Conservation (phyloP, 495 filamentous ascomycete species). For the Penicillium steckii region DNA sequence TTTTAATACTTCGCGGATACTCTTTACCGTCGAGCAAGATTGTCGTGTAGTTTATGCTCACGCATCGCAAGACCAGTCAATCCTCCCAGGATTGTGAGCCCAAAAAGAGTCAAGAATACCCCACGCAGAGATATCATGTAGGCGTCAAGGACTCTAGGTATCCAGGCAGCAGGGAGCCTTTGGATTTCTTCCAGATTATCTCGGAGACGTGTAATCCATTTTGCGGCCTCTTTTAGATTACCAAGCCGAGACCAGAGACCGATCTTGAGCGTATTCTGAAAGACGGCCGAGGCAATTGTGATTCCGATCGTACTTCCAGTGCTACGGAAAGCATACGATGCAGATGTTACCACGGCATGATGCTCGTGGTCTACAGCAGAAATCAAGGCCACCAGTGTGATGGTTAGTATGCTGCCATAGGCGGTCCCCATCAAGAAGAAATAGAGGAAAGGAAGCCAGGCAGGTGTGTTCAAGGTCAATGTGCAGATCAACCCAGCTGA, state of each 20-base stretch:
- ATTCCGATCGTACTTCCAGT: constrained; percentile 84
- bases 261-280: constrained; percentile 65
- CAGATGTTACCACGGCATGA: constrained; percentile 83
- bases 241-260: constrained; percentile 70
- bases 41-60: constrained; percentile 77
- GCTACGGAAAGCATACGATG: constrained; percentile 77
- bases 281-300: constrained; percentile 72
- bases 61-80: constrained; percentile 66
- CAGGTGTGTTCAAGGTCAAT: constrained; percentile 55
- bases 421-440: constrained; percentile 67
- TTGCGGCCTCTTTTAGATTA: constrained; percentile 58
- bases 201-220: constrained; percentile 67
- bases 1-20: no score
- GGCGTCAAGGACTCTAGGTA: constrained; percentile 63
- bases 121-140: constrained; percentile 76
- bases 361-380: constrained; percentile 76
- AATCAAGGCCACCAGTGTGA: constrained; percentile 76
- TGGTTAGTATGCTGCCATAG: constrained; percentile 77
- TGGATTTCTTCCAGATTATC: constrained; percentile 73
- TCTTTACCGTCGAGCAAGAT: constrained; percentile 53
- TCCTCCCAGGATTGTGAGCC: constrained; percentile 56
- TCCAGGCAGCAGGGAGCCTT: constrained; percentile 67
- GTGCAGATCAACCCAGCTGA: constrained; percentile 52
- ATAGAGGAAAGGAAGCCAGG: constrained; percentile 64
- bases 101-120: constrained; percentile 71